Percentiles rank a stretch among this genome's conserved stretches.
Evolutionary conservation across 2,329 filamentous ascomycete species (phyloP).

Genomic region (Alternaria dauci): DNA sequence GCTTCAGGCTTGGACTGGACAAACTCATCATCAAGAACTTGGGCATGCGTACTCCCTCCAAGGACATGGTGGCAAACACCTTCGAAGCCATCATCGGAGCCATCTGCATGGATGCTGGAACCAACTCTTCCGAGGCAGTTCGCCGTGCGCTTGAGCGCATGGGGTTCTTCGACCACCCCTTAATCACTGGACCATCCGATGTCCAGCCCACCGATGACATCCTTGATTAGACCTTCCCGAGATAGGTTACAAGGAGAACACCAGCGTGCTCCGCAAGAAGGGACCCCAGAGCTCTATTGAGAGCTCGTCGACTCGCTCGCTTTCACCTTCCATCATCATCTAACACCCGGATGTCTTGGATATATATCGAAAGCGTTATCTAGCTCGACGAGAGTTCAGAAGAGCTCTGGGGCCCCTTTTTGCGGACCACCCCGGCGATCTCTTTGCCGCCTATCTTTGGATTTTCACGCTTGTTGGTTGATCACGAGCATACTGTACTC

Average conservation of each 20-base stretch:
- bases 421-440: background rate
- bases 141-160: constrained; percentile 8
- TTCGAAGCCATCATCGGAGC: constrained; percentile 10
- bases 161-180: constrained; percentile 11
- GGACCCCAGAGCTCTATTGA: background rate
- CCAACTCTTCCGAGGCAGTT: background rate
- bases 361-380: background rate
- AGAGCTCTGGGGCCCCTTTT: background rate
- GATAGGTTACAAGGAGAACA: background rate
- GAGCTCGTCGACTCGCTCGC: background rate
- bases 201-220: background rate
- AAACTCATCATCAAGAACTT: background rate
- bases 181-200: constrained; percentile 3
- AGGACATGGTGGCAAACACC: background rate
- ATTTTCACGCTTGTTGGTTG: background rate
- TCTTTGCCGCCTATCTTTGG: background rate
- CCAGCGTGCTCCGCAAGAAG: background rate
- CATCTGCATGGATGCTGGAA: background rate
- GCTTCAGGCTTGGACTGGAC: background rate
- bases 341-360: background rate
- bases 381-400: background rate
- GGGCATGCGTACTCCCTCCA: background rate
- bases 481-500: background rate
- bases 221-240: background rate
- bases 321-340: background rate